These are phyloP conservation scores for Chlamydomonas asymmetrica DNA, from an alignment of 139 green algal species.

Conservation along the genomic window DNA sequence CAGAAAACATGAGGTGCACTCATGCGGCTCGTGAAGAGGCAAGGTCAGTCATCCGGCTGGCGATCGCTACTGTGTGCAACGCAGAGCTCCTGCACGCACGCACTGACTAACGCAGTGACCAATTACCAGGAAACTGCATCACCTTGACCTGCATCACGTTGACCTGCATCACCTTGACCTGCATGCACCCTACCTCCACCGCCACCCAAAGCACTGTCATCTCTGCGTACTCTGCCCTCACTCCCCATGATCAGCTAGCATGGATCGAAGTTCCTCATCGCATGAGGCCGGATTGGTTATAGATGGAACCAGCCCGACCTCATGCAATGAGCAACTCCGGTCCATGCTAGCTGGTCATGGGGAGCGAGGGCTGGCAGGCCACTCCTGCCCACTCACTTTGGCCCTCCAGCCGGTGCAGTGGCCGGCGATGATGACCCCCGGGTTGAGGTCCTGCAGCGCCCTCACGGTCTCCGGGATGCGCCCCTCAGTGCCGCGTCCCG, in stretches of 20 bases:
- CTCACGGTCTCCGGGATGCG: constrained; percentile 34
- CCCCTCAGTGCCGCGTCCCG: constrained; percentile 5
- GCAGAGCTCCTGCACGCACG: no score
- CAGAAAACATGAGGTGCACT: neutral
- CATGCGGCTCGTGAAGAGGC: neutral
- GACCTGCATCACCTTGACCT: no score
- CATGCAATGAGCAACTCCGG: neutral
- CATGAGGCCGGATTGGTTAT: neutral
- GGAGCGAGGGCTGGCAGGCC: neutral
- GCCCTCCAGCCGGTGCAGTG: constrained; percentile 49
- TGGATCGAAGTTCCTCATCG: neutral
- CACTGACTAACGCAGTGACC: no score
- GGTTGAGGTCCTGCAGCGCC: constrained; percentile 11
- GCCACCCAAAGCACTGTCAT: neutral
- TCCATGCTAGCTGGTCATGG: neutral
- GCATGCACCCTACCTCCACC: no score
- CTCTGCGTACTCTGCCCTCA: neutral
- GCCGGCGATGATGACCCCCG: constrained; percentile 20
- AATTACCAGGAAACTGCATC: no score
- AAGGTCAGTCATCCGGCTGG: no score
- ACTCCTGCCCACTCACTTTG: constrained; percentile 9
- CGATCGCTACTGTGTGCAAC: no score
- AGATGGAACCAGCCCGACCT: neutral
- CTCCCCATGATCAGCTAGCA: neutral
- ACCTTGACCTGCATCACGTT: no score